Base-by-base conservation (phyloP, 2,329 filamentous ascomycete species). In the Erysiphe pulchra region DNA sequence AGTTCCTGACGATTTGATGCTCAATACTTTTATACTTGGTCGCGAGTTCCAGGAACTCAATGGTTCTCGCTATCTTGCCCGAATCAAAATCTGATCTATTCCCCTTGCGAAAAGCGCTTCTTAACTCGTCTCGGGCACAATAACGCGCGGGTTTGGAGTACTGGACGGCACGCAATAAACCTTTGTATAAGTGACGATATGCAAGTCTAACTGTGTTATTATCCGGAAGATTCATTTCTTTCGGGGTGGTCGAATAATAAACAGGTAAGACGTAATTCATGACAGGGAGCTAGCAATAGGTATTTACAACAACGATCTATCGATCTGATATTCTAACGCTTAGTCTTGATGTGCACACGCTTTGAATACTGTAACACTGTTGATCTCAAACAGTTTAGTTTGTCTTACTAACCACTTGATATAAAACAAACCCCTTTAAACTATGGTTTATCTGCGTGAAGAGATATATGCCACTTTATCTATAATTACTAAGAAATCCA, bases 111-210 rank as follows among this genome's bases (percentile, higher is more conserved):
- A 82, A 82, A 10, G 70, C 73, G 7, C 56, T 54, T 40, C 76
- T 68, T 20, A 81, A 59, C 55, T 71, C 66, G 54, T 76, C 66
- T 47, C 73, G 71, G 14, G 73, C 65, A 4, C 70, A 63, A 59
- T 66, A 77, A 46, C 80, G 75, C 30, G 75, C 70, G 14, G 80
- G 81, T 50, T 70, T 69, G 13, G 80, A 71, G 62, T 75, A 81
- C 50, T 79, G 75, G 18, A 87, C 72, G 4, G 80, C 82, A 30
- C 67, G 71, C n/a, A 86, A 66, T 16, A 71, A 63, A 7, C 67
- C 67, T 45, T 77, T 73, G 56, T 80, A 78, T 32, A 90, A 65
- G 47, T 71, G 65, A 49, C 82, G 71, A 61, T 87, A 90, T 42
- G 77, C 73, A 52, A 70, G 67, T 36, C 77, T 56, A 45, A 82